A percentile compares a stretch with the other conserved stretches of the same genome.
phyloP scores from a whole-genome alignment of 805 yeast species.

The Torulaspora gathmanii region DNA sequence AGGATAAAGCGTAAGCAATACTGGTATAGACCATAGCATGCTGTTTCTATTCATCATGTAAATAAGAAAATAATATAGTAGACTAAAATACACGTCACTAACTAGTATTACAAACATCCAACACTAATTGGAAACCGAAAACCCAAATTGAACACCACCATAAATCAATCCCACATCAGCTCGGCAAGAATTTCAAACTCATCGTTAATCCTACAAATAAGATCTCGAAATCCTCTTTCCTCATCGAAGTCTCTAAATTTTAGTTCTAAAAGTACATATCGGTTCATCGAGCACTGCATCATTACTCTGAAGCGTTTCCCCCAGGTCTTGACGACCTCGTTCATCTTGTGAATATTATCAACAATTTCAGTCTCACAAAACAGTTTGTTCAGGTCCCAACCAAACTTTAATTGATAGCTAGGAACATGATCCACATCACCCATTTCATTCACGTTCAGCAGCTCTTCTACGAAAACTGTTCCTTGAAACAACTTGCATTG shows the following conservation, averaged over 20 bases:
- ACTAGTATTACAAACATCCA: conserved; percentile 8
- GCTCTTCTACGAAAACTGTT: conserved; percentile 19
- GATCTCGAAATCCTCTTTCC: conserved; percentile 22
- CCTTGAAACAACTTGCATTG: conserved; percentile 20
- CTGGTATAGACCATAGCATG: conserved; percentile 52
- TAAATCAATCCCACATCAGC: conserved; percentile 19
- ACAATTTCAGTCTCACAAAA: conserved; percentile 24
- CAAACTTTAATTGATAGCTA: conserved; percentile 20
- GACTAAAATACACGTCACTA: conserved; percentile 4
- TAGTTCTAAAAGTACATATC: conserved; percentile 22
- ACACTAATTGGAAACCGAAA: not conserved
- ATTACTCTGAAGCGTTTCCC: conserved; percentile 14
- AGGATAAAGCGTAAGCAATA: conserved; percentile 52
- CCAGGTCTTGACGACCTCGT: conserved; percentile 16
- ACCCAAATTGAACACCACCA: not conserved
- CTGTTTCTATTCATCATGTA: conserved; percentile 7
- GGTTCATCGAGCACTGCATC: conserved; percentile 20
- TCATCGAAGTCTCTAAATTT: conserved; percentile 16
- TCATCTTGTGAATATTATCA: conserved; percentile 16
- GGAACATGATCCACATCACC: conserved; percentile 14
- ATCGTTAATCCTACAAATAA: conserved; percentile 28
- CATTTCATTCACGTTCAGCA: conserved; percentile 9
- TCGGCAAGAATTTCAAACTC: conserved; percentile 31
- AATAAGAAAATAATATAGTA: conserved; percentile 7
- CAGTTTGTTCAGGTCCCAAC: conserved; percentile 13